phyloP scores from a whole-genome alignment of 1,284 basidiomycete genomes.

The Ceratobasidium sp. region DNA sequence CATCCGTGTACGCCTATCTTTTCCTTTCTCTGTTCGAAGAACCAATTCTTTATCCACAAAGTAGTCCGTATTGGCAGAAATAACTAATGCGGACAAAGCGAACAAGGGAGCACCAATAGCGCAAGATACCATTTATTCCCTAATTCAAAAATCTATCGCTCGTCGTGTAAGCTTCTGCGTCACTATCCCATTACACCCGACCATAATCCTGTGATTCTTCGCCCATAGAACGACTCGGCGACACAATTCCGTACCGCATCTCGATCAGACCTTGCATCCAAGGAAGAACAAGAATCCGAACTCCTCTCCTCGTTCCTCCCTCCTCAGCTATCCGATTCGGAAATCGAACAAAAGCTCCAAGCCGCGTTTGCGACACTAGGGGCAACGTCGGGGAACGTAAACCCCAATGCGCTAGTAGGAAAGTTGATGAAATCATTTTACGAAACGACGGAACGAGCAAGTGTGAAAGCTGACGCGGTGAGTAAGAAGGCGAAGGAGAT shows the following conservation, averaged over 20 bases:
- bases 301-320: slow-evolving; percentile 48
- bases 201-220: not conserved
- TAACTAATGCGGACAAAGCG: slow-evolving; percentile 49
- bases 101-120: slow-evolving; percentile 35
- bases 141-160: slow-evolving; percentile 47
- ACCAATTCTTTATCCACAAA: not conserved
- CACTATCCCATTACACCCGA: not conserved
- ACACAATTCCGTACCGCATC: slow-evolving; percentile 46
- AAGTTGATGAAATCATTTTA: slow-evolving; percentile 47
- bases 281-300: slow-evolving; percentile 46
- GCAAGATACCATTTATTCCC: slow-evolving; percentile 24
- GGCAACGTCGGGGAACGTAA: not conserved
- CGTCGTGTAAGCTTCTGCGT: slow-evolving; percentile 42
- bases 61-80: slow-evolving; percentile 47
- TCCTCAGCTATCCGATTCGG: slow-evolving; percentile 41
- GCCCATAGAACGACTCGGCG: slow-evolving; percentile 45
- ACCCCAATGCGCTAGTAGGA: slow-evolving; percentile 23
- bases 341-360: slow-evolving; percentile 45
- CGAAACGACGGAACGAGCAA: slow-evolving; percentile 37
- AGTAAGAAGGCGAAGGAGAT: slow-evolving; percentile 45
- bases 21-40: not conserved
- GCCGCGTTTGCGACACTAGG: slow-evolving; percentile 19
- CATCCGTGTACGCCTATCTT: slow-evolving; percentile 43
- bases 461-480: slow-evolving; percentile 45
- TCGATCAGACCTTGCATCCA: slow-evolving; percentile 46